Evolutionary conservation across 495 filamentous ascomycete genomes (phyloP), one percentile per base, ranked within the genome.

Genomic region (Letharia columbiana): DNA sequence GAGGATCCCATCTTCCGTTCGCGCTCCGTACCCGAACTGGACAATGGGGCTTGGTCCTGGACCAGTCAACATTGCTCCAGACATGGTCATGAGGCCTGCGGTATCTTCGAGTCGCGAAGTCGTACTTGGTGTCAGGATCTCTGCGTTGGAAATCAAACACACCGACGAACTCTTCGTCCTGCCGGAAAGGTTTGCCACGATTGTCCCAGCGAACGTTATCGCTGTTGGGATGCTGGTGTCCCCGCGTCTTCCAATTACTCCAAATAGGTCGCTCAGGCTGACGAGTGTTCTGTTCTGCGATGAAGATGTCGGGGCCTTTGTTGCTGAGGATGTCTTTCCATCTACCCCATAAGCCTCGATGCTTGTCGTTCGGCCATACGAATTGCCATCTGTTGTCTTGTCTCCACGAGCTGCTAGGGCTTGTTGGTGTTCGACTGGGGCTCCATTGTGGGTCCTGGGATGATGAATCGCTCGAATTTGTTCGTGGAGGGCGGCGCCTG

Each of bases 261-360:
- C 71, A 72, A 2, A 47, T 60, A 1, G 44, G 40, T 20, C 60
- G 63, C 41, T 62, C 42, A 41, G 70, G 67, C 0, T 44, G 45
- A 41, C 8, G 40, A 47, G 61, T 67, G 37, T 64, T 56, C 50
- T 68, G 37, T 18, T 64, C 65, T 40, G 66, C 61, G n/a, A 75
- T 23, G 39, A 70, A 77, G 35, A 77, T 71, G 63, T 76, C 75
- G 0, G 75, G 73, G 15, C 75, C 75, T 61, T 68, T 74, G 33
- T 71, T 67, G n/a, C 50, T 70, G 52, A 74, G 33, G 39, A 75
- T 58, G 54, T 77, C 69, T 40, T 66, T 70, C 15, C 71, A 57
- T n/a, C 74, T 28, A 6, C 68, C 63, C 41, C 52, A 67, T 12
- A 52, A 18, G n/a, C 60, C 66, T 23, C 70, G 61, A 45, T 33